Evolutionary conservation across 805 yeast genomes (phyloP).

Genomic region (Kregervanrija fluxuum): DNA sequence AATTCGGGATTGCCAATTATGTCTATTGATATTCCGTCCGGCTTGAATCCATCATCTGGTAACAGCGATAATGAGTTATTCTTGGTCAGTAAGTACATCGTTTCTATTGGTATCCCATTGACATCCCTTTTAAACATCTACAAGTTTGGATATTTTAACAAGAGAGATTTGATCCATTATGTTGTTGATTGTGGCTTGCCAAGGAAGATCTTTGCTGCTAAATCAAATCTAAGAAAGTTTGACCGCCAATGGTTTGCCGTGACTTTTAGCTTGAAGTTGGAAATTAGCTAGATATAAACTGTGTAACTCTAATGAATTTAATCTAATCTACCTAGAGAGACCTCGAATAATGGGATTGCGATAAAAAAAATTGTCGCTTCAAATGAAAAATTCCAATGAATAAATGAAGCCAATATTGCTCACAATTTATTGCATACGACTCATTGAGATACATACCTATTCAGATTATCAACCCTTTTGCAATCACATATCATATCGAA

Average conservation of each 20-base stretch:
- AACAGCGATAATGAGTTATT: slow-evolving; percentile 21
- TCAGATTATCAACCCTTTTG: too few relatives aligned
- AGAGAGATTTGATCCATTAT: slow-evolving; percentile 46
- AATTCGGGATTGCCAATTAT: slow-evolving; percentile 37
- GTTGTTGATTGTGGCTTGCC: slow-evolving; percentile 71
- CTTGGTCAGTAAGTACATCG: slow-evolving; percentile 42
- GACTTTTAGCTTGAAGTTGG: slow-evolving; percentile 16
- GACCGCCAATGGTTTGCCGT: slow-evolving; percentile 30
- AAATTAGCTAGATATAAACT: background rate
- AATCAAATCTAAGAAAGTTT: slow-evolving; percentile 40
- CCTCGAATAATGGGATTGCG: too few relatives aligned
- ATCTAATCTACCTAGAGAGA: background rate
- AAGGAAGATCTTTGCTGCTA: slow-evolving; percentile 37
- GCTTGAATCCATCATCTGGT: slow-evolving; percentile 81
- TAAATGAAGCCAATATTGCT: too few relatives aligned
- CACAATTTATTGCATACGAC: too few relatives aligned
- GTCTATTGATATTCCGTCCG: slow-evolving; percentile 78
- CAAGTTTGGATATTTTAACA: slow-evolving; percentile 42
- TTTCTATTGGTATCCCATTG: slow-evolving; percentile 69
- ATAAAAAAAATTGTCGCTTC: too few relatives aligned
- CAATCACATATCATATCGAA: too few relatives aligned
- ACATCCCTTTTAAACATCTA: slow-evolving; percentile 56
- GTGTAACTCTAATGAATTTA: background rate
- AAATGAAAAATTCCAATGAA: too few relatives aligned
- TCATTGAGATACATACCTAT: too few relatives aligned